Conservation (phyloP, 495 filamentous ascomycete genomes). For the Copromyces sp. region DNA sequence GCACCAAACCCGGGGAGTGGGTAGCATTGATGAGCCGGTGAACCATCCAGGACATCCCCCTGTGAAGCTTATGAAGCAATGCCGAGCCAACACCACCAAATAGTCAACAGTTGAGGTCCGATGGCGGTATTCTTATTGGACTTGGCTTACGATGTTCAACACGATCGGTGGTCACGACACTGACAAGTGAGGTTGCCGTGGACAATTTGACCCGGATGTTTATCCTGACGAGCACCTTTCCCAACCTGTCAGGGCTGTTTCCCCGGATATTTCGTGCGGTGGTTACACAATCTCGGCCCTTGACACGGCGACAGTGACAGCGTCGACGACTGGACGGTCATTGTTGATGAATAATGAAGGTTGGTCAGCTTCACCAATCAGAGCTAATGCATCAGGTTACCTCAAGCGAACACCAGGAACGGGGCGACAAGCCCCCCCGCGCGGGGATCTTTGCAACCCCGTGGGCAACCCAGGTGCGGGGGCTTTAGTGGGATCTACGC, state of each 20-base stretch:
- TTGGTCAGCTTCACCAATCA: background rate
- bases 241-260: background rate
- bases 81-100: background rate
- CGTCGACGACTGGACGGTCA: background rate
- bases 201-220: background rate
- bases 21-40: background rate
- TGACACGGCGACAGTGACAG: background rate
- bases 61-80: background rate
- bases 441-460: background rate
- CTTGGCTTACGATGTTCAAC: background rate
- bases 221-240: background rate
- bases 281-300: background rate
- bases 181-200: background rate
- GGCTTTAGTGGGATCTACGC: conserved; percentile 6
- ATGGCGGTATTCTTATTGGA: background rate
- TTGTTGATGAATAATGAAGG: background rate
- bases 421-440: background rate
- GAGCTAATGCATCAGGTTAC: background rate
- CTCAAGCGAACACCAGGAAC: background rate
- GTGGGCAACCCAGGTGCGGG: conserved; percentile 4
- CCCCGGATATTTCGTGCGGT: background rate
- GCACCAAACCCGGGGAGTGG: background rate
- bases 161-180: background rate
- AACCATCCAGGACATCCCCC: background rate
- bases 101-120: background rate